Evolutionary conservation across 140 eudicot species (phyloP), one percentile per base, ranked within the genome.

Genomic region (Erigeron philadelphicus): DNA sequence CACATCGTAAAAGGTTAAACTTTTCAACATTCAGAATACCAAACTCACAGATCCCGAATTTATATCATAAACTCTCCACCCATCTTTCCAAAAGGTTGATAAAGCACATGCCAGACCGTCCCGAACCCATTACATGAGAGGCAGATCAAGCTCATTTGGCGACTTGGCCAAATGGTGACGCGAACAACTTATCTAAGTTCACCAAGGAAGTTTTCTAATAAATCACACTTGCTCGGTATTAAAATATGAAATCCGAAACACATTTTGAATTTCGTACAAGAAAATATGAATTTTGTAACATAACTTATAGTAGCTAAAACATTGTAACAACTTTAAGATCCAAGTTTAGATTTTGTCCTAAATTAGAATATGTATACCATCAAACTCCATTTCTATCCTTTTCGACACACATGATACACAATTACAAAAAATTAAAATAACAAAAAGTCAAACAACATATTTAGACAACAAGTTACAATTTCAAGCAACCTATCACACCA

Each of bases 361-460:
- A 66, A 44, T 17, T 44, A 8, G 44, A 73, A 44, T 50, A 66
- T 31, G 67, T 43, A 65, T 38, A 6, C 25, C 61, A 62, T 63
- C 77, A 50, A 57, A 50, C 12, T 19, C 77, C 63, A 40, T 64
- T 53, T 31, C 38, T 31, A 31, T 31, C 38, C 38, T 31, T 31
- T 31, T 31, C 17, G 12, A 35, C 16, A 59, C 16, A 7, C 45
- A 11, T 49, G 67, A 70, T 76, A 52, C 71, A 15, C 71, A 15
- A 70, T 52, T 31, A 31, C 38, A 31, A 31, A 31, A 31, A 0
- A 0, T 31, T 31, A 0, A 42, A 44, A 64, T 3, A 57, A 43
- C 6, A 62, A 69, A 56, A 16, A 62, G 75, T 76, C 71, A 76
- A 60, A 48, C 52, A 48, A 35, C 2, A 31, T 58, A 15, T 45